phyloP scores from a whole-genome alignment of 495 filamentous ascomycete species.

The Lasiosphaeriaceae sp. region DNA sequence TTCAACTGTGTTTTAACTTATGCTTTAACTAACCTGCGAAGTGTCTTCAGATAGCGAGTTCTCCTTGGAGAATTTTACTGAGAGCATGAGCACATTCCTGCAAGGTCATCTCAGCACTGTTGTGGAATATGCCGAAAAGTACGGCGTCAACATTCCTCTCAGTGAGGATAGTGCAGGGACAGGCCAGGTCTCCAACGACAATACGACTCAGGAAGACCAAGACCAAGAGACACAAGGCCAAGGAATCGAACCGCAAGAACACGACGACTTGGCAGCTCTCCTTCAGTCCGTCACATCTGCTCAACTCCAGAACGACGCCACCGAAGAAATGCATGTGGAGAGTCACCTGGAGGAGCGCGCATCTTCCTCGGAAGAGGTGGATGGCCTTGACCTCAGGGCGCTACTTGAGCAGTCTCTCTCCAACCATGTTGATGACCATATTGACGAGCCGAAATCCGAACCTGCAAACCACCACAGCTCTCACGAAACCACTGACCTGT shows the following conservation, averaged over 20 bases:
- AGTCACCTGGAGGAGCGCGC: neutral
- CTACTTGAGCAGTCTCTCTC: slow-evolving; percentile 25
- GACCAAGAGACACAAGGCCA: no score
- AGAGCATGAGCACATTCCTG: slow-evolving; percentile 68
- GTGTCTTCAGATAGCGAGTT: slow-evolving; percentile 68
- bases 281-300: slow-evolving; percentile 22
- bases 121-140: slow-evolving; percentile 44
- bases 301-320: slow-evolving; percentile 5
- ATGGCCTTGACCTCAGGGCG: slow-evolving; percentile 18
- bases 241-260: slow-evolving; percentile 18
- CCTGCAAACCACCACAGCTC: slow-evolving; percentile 1
- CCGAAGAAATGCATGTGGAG: slow-evolving; percentile 7
- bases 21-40: slow-evolving; percentile 24
- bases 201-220: neutral
- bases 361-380: neutral
- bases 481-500: slow-evolving; percentile 4
- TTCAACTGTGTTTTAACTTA: neutral
- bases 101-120: slow-evolving; percentile 69
- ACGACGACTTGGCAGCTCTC: slow-evolving; percentile 30
- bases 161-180: slow-evolving; percentile 27
- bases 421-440: slow-evolving; percentile 7
- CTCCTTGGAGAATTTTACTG: slow-evolving; percentile 74
- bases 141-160: slow-evolving; percentile 34
- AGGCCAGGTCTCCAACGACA: slow-evolving; percentile 7
- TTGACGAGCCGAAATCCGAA: slow-evolving; percentile 9